phyloP scores from a whole-genome alignment of 169 alveolate genomes.

The Plasmodium vinckei region DNA sequence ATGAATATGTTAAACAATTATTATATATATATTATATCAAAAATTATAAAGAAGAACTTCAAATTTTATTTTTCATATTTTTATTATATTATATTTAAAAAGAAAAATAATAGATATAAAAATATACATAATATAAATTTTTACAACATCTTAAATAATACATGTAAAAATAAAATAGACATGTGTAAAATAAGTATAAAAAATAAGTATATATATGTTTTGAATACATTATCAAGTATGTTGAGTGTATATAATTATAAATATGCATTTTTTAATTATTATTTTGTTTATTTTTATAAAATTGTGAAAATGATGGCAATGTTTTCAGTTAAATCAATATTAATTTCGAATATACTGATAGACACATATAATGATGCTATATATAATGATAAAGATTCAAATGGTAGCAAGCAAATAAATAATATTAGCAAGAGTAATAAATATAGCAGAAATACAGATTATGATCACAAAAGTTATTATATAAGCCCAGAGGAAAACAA shows the following conservation, averaged over 20 bases:
- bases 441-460: background rate
- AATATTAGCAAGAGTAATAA: background rate
- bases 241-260: constrained; percentile 46
- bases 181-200: constrained; percentile 29
- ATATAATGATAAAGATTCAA: background rate
- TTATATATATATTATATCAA: constrained; percentile 43
- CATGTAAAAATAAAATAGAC: background rate
- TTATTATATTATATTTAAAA: constrained; percentile 55
- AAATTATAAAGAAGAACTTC: constrained; percentile 48
- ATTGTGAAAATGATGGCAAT: constrained; percentile 39
- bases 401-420: background rate
- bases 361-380: background rate
- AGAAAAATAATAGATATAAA: constrained; percentile 41
- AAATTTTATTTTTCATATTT: constrained; percentile 61
- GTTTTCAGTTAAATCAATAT: constrained; percentile 10
- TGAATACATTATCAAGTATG: constrained; percentile 45
- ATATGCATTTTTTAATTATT: constrained; percentile 63
- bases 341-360: constrained; percentile 7
- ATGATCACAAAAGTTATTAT: background rate
- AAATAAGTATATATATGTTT: constrained; percentile 48
- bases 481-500: background rate
- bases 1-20: constrained; percentile 43
- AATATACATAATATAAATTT: constrained; percentile 30
- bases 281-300: constrained; percentile 49
- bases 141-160: constrained; percentile 15